A percentile compares a stretch with the other conserved stretches of the same genome.
Conservation (phyloP, 495 filamentous ascomycete genomes). For the Clavariopsis aquatica region DNA sequence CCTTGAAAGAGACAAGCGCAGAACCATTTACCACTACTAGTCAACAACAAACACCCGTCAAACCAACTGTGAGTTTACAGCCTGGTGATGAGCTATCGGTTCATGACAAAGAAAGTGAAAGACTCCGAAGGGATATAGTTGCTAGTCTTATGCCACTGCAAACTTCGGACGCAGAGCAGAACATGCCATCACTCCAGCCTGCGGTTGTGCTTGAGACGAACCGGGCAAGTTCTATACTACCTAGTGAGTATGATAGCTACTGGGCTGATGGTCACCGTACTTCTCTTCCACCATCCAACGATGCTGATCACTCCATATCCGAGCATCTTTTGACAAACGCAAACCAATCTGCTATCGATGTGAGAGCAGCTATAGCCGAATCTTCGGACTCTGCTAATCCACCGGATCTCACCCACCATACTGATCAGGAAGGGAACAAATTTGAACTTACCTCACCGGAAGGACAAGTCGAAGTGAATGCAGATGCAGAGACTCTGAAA, state of each 20-base stretch:
- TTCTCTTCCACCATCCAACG: constrained; percentile 38
- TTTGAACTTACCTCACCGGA: not conserved
- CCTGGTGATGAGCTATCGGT: constrained; percentile 58
- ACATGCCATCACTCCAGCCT: constrained; percentile 25
- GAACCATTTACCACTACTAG: constrained; percentile 36
- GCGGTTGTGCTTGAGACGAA: constrained; percentile 12
- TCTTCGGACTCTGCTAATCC: not conserved
- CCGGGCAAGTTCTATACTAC: constrained; percentile 55
- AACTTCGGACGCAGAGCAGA: not conserved
- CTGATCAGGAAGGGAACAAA: constrained; percentile 43
- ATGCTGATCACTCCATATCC: constrained; percentile 47
- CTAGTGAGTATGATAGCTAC: constrained; percentile 62
- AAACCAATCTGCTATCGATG: not conserved
- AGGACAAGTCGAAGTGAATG: constrained; percentile 4
- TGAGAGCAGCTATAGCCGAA: not conserved
- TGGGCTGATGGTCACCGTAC: constrained; percentile 50
- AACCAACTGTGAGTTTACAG: constrained; percentile 55
- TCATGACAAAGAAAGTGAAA: constrained; percentile 72
- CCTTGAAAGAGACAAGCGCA: constrained; percentile 50
- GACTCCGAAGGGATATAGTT: constrained; percentile 78
- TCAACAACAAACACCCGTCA: constrained; percentile 28
- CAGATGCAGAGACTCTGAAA: not conserved
- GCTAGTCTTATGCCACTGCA: constrained; percentile 62
- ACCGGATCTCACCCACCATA: constrained; percentile 38
- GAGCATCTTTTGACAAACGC: not conserved